phyloP scores from a whole-genome alignment of 140 eudicot genomes.

The Erigeron philadelphicus region DNA sequence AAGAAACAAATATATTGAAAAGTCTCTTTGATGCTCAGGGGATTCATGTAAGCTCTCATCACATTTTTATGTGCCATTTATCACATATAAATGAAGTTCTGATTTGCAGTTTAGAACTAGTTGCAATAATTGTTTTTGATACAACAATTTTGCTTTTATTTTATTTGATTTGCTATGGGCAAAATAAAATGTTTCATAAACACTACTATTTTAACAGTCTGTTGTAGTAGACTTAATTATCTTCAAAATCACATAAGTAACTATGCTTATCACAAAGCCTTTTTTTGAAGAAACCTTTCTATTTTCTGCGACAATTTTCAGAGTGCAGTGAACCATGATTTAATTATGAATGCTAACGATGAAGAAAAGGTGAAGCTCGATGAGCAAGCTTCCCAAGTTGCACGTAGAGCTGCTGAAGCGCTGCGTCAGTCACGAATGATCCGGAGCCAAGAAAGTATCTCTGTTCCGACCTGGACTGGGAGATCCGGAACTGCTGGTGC shows the following conservation, averaged over 20 bases:
- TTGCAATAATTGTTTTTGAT: too few relatives aligned
- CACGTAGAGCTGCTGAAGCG: slow-evolving; percentile 93
- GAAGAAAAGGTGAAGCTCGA: slow-evolving; percentile 71
- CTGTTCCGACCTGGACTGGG: slow-evolving; percentile 95
- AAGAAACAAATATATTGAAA: slow-evolving; percentile 64
- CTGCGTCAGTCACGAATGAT: slow-evolving; percentile 82
- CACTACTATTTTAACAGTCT: too few relatives aligned
- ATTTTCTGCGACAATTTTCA: slow-evolving; percentile 24
- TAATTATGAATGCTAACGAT: slow-evolving; percentile 75
- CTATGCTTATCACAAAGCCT: background rate
- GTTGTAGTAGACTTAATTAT: too few relatives aligned
- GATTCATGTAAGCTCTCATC: slow-evolving; percentile 65
- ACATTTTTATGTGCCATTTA: slow-evolving; percentile 1
- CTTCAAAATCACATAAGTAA: background rate
- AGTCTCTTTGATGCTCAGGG: slow-evolving; percentile 94
- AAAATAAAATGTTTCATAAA: too few relatives aligned
- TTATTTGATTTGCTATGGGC: too few relatives aligned
- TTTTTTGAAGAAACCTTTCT: background rate
- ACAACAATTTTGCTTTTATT: too few relatives aligned
- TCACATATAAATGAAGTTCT: background rate
- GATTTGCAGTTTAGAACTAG: too few relatives aligned
- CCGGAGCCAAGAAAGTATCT: slow-evolving; percentile 62
- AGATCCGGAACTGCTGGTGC: slow-evolving; percentile 87
- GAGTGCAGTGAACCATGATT: slow-evolving; percentile 95
- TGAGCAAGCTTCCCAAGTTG: slow-evolving; percentile 78